Percentiles rank a stretch among this genome's conserved stretches.
phyloP scores from a whole-genome alignment of 306 rosid genomes.

The Prunus mongolica region DNA sequence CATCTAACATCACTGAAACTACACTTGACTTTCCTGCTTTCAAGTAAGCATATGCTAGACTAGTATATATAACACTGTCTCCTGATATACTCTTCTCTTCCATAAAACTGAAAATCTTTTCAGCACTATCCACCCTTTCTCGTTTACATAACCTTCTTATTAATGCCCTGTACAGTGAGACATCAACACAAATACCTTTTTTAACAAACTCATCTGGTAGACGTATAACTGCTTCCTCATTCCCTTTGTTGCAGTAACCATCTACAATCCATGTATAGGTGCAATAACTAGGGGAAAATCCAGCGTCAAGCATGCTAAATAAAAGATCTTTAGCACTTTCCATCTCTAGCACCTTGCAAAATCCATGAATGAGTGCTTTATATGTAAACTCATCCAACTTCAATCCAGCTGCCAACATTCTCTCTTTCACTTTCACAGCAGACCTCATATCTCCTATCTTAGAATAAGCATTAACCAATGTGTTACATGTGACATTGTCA shows the following conservation, averaged over 20 bases:
- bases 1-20: constrained; percentile 48
- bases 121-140: constrained; percentile 57
- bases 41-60: constrained; percentile 70
- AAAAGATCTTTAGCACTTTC: constrained; percentile 55
- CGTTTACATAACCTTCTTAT: constrained; percentile 72
- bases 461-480: constrained; percentile 83
- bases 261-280: constrained; percentile 79
- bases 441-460: constrained; percentile 75
- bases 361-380: constrained; percentile 80
- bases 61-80: constrained; percentile 62
- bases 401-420: constrained; percentile 71
- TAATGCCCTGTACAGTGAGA: constrained; percentile 71
- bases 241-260: constrained; percentile 52
- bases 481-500: constrained; percentile 84
- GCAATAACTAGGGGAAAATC: constrained; percentile 61
- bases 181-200: constrained; percentile 55
- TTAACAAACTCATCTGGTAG: constrained; percentile 59
- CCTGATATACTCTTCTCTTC: constrained; percentile 50
- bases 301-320: constrained; percentile 64
- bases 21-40: constrained; percentile 53
- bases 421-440: constrained; percentile 70
- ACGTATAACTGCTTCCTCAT: constrained; percentile 49
- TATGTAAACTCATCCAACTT: constrained; percentile 71
- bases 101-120: constrained; percentile 51
- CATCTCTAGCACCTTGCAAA: constrained; percentile 56